phyloP scores from a whole-genome alignment of 495 filamentous ascomycete genomes.

The Endocarpon pusillum region DNA sequence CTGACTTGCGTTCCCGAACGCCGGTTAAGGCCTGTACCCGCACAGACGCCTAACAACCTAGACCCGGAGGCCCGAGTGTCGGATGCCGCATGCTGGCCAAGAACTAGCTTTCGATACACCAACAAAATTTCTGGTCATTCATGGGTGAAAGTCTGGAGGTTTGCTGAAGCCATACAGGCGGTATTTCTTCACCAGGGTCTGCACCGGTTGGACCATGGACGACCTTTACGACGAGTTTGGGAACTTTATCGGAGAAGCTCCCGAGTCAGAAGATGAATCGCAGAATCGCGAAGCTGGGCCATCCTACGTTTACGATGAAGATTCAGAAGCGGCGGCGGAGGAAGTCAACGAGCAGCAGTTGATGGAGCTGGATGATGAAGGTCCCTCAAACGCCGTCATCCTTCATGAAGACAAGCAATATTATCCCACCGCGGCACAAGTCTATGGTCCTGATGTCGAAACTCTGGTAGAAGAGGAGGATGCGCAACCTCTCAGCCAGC shows the following conservation, averaged over 20 bases:
- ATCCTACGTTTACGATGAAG: constrained; percentile 67
- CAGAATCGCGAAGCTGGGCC: constrained; percentile 49
- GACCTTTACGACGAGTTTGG: constrained; percentile 88
- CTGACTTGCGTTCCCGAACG: too few species aligned
- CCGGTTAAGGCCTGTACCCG: too few species aligned
- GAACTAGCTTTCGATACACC: too few species aligned
- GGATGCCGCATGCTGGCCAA: too few species aligned
- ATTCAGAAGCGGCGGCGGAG: constrained; percentile 44
- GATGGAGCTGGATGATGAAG: constrained; percentile 93
- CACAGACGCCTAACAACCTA: too few species aligned
- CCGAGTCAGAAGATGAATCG: constrained; percentile 75
- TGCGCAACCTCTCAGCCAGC: constrained; percentile 77
- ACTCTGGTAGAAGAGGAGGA: constrained; percentile 95
- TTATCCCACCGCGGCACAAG: constrained; percentile 87
- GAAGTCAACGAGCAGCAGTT: constrained; percentile 57
- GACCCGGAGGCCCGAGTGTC: too few species aligned
- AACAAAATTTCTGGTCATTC: too few species aligned
- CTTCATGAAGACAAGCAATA: constrained; percentile 99
- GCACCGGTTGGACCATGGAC: too few species aligned
- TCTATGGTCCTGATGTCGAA: constrained; percentile 88
- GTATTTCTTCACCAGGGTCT: too few species aligned
- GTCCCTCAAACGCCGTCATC: constrained; percentile 91
- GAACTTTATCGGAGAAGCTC: constrained; percentile 87
- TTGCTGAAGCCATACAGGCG: too few species aligned
- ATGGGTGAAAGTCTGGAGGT: too few species aligned